Evolutionary conservation across 2,329 filamentous ascomycete species (phyloP), one percentile per base, ranked within the genome.

Genomic region (Xylariales sp.): DNA sequence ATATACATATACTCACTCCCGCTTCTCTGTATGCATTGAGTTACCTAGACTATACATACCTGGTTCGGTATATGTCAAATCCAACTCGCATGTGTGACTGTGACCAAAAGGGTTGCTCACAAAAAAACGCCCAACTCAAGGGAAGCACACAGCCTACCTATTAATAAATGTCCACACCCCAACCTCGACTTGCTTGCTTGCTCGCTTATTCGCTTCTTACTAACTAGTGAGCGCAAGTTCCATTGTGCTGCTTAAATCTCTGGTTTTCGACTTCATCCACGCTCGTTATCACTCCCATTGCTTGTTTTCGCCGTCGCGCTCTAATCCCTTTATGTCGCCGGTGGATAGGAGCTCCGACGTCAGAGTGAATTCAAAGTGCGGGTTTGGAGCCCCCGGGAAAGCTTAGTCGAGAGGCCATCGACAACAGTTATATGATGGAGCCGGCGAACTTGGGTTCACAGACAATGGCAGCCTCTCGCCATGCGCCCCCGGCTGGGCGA

Each of bases 111-210:
- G 65, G 68, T 62, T 65, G 30, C 62, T 65, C 57, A 46, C 65
- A 39, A 45, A 65, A 64, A 64, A 43, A 63, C 52, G 67, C 64
- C 60, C 59, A 61, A 59, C 56, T 28, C 18, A 16, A 39, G 12
- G 55, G 46, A 18, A 53, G 34, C 57, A 63, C 56, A 52, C 59
- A 69, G 62, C 63, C 55, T 30, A 16, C 49, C 63, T 70, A 70
- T 70, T 70, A 70, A 70, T 70, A 70, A 65, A 67, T 58, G 61
- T 28, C 55, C 63, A 43, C 48, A 59, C 59, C 66, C 66, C 66
- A 65, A 39, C 59, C 64, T 61, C 60, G 23, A 49, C 45, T 55
- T 14, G 52, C 43, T 55, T 14, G 52, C 43, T 16, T 41, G 45
- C 46, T 55, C 58, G 49, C 45, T 59, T 61, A 53, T 50, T 59